phyloP scores from a whole-genome alignment of 2,329 filamentous ascomycete genomes.

The Coleophoma eucalyptorum region DNA sequence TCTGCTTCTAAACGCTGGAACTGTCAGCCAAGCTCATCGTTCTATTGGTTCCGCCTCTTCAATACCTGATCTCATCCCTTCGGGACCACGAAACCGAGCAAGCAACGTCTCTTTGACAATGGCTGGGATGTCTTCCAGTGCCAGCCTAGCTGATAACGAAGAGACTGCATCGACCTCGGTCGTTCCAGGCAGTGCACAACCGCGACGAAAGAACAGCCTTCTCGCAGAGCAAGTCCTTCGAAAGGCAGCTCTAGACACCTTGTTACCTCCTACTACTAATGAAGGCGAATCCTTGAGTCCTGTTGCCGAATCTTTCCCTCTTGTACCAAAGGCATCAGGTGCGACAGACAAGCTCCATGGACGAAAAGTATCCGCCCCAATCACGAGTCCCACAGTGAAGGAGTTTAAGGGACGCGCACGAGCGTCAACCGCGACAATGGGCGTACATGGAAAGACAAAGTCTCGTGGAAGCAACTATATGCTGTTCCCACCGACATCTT shows the following conservation, averaged over 20 bases:
- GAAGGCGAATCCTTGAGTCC: constrained; percentile 15
- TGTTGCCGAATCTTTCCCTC: constrained; percentile 17
- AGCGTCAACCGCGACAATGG: constrained; percentile 12
- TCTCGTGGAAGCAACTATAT: constrained; percentile 20
- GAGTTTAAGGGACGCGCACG: constrained; percentile 19
- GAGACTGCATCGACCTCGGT: constrained; percentile 11
- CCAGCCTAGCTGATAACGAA: constrained; percentile 4
- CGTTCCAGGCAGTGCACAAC: neutral
- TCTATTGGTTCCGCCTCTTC: constrained; percentile 23
- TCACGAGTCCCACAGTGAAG: constrained; percentile 11
- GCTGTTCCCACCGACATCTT: constrained; percentile 18
- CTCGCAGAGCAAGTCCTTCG: constrained; percentile 10
- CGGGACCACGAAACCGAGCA: constrained; percentile 12
- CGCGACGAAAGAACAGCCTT: constrained; percentile 2
- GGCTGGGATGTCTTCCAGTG: neutral
- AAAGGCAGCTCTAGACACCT: constrained; percentile 6
- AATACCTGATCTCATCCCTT: constrained; percentile 27
- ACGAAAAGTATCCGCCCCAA: constrained; percentile 24
- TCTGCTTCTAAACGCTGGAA: constrained; percentile 15
- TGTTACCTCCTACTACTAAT: constrained; percentile 3
- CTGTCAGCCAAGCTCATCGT: constrained; percentile 16
- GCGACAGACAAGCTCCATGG: constrained; percentile 13
- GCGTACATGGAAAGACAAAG: constrained; percentile 10
- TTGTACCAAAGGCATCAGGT: neutral
- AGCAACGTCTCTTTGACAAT: neutral